Evolutionary conservation across 441 rosid genomes (phyloP).

Genomic region (Pelargonium hybrid): DNA sequence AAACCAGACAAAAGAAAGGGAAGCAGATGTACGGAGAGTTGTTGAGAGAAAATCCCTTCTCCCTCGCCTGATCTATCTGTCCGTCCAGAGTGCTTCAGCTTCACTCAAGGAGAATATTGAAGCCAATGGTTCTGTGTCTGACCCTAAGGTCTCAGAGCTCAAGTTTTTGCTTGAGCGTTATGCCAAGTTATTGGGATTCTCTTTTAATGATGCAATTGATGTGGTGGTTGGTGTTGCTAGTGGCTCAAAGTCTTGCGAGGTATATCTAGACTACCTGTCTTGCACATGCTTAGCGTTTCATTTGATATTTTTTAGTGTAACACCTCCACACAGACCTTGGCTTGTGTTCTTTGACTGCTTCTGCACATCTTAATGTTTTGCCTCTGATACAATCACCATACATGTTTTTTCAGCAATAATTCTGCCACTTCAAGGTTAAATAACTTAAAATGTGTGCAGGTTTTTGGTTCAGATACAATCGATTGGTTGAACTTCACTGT

Average conservation of each 20-base stretch:
- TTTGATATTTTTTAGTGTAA: neutral
- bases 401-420: neutral
- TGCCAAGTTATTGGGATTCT: constrained; percentile 63
- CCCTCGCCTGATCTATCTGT: constrained; percentile 76
- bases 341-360: neutral
- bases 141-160: constrained; percentile 46
- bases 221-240: constrained; percentile 46
- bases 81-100: constrained; percentile 58
- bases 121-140: constrained; percentile 49
- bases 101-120: constrained; percentile 48
- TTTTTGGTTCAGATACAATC: constrained; percentile 52
- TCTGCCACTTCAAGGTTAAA: neutral
- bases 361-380: neutral
- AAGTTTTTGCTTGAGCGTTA: constrained; percentile 60
- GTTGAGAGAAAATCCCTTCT: constrained; percentile 72
- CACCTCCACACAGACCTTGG: neutral
- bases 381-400: neutral
- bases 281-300: neutral
- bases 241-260: constrained; percentile 57
- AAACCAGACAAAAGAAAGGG: constrained; percentile 57
- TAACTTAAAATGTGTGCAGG: constrained; percentile 38
- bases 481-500: constrained; percentile 85
- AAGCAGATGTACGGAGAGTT: constrained; percentile 39
- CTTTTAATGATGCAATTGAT: constrained; percentile 53
- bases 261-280: constrained; percentile 20